Conservation (phyloP, 306 rosid species). For the Medicago truncatula region MtrunA17r5.0-ANR NC_053048.1:39039501-39040000, state of each 20-base stretch:
- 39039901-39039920: constrained; percentile 52
- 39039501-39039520: neutral
- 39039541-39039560: constrained; percentile 13
- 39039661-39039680: constrained; percentile 61
- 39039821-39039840: constrained; percentile 44
- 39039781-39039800: constrained; percentile 65
- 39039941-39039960: constrained; percentile 32
- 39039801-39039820: constrained; percentile 51
- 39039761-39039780: constrained; percentile 56
- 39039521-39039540: neutral
- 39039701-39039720: constrained; percentile 45
- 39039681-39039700: constrained; percentile 51
- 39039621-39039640: constrained; percentile 41
- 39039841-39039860: constrained; percentile 42
- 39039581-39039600: constrained; percentile 18
- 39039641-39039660: constrained; percentile 43
- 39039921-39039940: neutral
- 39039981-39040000: neutral
- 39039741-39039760: constrained; percentile 72
- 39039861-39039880: constrained; percentile 33
- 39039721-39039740: constrained; percentile 43
- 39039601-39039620: constrained; percentile 41
- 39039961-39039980: constrained; percentile 24
- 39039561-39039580: neutral
- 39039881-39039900: constrained; percentile 30